Evolutionary conservation across 305 asterid species (phyloP), one percentile per base, ranked within the genome.

Genomic region (Fraxinus angustifolia): DNA sequence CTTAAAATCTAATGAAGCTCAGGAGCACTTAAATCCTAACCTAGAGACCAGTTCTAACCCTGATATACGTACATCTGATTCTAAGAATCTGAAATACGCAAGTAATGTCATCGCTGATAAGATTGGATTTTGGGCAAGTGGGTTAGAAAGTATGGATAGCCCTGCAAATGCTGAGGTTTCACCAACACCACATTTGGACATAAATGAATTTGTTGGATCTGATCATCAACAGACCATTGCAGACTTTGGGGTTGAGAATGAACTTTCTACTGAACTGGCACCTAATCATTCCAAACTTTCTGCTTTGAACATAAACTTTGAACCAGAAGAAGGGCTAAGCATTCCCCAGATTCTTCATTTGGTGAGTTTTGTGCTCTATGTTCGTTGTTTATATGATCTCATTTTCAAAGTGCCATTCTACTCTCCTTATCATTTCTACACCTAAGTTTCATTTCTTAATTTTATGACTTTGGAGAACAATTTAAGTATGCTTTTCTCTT

Each of bases 331-430:
- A 56, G 98, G 92, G 73, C 98, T 93, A 19, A 96, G 99, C 85
- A 94, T 96, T 88, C 98, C 98, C 79, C 98, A 93, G 87, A 88
- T 96, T 86, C 97, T 96, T 88, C 98, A 96, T 90, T 76, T 88
- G 87, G 99, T 96, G 86, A 90, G 99, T 81, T 82, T 73, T 75
- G 73, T 42, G 75, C 75, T 78, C 77, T 83, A 56, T 45, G 67
- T 77, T 53, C 38, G 48, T 60, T 79, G 68, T 50, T 67, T 77
- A 42, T 75, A 38, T 79, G 76, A 23, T 42, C 21, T n/a, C 53
- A 30, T 19, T 78, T 1, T 30, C 73, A 7, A 17, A 5, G 30
- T 68, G 72, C n/a, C 74, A 16, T 62, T 50, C 62, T 48, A 2
- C 36, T 30, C 71, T 36, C 40, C 82, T 68, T n/a, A 31, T 45